Evolutionary conservation across 768 basidiomycete genomes (phyloP), one percentile per base, ranked within the genome.

Genomic region (Grammothele lineata): DNA sequence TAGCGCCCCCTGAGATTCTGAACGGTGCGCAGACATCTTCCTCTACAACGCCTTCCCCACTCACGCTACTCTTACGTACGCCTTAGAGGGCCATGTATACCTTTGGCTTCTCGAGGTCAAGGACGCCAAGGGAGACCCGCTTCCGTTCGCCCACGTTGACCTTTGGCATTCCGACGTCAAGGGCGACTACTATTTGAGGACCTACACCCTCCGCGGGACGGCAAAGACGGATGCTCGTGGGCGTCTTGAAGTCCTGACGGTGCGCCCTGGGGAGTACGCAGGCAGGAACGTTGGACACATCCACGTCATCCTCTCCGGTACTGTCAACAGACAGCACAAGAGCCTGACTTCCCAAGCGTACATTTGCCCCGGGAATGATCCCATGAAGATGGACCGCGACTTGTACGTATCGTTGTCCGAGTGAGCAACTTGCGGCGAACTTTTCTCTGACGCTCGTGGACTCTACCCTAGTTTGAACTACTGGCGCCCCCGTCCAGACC

Each of bases 91-190:
- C 8, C 8, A 30, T 14, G 8, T 14, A 30, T 30, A 7, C 27
- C 27, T 30, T 7, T 14, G 7, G 8, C 8, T 36, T 9, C 30
- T 61, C 37, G 35, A 34, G 2, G 48, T 63, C 37, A 54, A 47
- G 38, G 50, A 55, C 37, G 45, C 50, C 12, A 51, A 57, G 11
- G 59, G 61, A 36, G 51, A 59, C 9, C 59, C 59, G 3, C 23
- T 59, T 3, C 50, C 57, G 14, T 27, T 57, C 38, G 56, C 56
- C 2, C 22, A 14, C 7, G 22, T 63, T 24, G 57, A 63, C 47
- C 53, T 50, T 50, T 63, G 61, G 61, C 61, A 62, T 15, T 58
- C 61, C 3, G 54, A 54, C 43, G 40, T 33, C 35, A 45, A 42
- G 6, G 61, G 61, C 11, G 26, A 17, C 15, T 63, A 63, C 43